phyloP scores from a whole-genome alignment of 768 basidiomycete genomes.

The Leucocoprinus birnbaumii region DNA sequence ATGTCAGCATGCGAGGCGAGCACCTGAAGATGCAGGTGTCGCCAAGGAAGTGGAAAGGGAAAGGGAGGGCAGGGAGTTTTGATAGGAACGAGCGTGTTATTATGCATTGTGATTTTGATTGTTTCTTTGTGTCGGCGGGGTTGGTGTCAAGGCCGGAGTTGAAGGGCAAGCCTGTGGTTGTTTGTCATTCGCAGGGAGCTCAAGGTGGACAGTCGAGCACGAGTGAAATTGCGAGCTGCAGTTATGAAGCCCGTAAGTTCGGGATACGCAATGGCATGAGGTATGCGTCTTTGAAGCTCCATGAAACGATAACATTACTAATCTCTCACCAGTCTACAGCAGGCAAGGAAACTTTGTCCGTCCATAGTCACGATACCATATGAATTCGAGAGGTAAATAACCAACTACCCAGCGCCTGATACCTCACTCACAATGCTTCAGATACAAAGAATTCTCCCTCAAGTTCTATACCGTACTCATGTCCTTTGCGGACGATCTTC shows the following conservation, averaged over 20 bases:
- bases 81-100: slow-evolving; percentile 61
- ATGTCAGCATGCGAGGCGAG: slow-evolving; percentile 51
- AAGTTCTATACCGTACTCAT: slow-evolving; percentile 93
- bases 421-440: slow-evolving; percentile 25
- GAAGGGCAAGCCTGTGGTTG: slow-evolving; percentile 86
- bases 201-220: slow-evolving; percentile 78
- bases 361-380: slow-evolving; percentile 79
- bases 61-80: slow-evolving; percentile 30
- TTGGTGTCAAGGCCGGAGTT: slow-evolving; percentile 76
- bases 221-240: slow-evolving; percentile 92
- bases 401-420: not conserved
- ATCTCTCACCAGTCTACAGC: slow-evolving; percentile 56
- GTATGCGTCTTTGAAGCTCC: slow-evolving; percentile 35
- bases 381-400: slow-evolving; percentile 78
- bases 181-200: slow-evolving; percentile 88
- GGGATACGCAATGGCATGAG: slow-evolving; percentile 96
- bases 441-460: slow-evolving; percentile 82
- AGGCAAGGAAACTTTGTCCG: slow-evolving; percentile 76
- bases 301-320: too few species aligned
- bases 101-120: slow-evolving; percentile 96
- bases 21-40: slow-evolving; percentile 43
- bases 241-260: slow-evolving; percentile 87
- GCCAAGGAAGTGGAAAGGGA: slow-evolving; percentile 54
- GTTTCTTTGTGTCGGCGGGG: slow-evolving; percentile 95
- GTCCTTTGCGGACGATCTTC: slow-evolving; percentile 84